Evolutionary conservation across 208 protist species (phyloP), one percentile per base, ranked within the genome.

Genomic region (Phytomonas francai): DNA sequence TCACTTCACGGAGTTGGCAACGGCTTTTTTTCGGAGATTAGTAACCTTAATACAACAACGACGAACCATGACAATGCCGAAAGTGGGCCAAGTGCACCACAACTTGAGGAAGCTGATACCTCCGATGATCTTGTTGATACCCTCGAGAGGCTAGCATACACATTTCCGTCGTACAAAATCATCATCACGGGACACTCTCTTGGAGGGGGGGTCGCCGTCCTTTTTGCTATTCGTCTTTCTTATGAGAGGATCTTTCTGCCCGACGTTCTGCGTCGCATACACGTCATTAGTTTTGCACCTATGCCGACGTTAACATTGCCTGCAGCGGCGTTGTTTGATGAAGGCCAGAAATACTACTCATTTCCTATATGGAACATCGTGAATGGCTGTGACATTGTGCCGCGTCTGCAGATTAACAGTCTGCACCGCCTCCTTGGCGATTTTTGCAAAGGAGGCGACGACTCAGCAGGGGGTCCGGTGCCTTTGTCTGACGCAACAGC

Each of bases 131-230:
- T 84, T 27, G 68, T 87, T 25, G 76, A 84, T 29, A 77, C 67
- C 66, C 75, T 87, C 9, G 70, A 74, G 67, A 67, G 74, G 60
- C 70, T 78, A 1, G 77, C 63, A 29, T 32, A 7, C 30, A 71
- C 62, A 51, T 70, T 83, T 34, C 79, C 85, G 3, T 67, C 71
- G 8, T 91, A 88, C 68, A 36, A 67, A n/a, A 78, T 91, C 54
- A 49, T 88, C 67, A 71, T 88, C 70, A 91, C 85, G 2, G 85
- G 85, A 7, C 85, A 91, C 72, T 86, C 79, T n/a, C 80, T 91
- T 16, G 85, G 85, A n/a, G 85, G 80, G 9, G 85, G 80, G 2
- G 69, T 87, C 28, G 79, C 82, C 19, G 73, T 83, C 58, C 78
- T 91, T 34, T 84, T 91, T 58, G 81, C 77, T n/a, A 81, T 78